Evolutionary conservation across 441 rosid genomes (phyloP).

Genomic region (Cnidoscolus chayamansa): DNA sequence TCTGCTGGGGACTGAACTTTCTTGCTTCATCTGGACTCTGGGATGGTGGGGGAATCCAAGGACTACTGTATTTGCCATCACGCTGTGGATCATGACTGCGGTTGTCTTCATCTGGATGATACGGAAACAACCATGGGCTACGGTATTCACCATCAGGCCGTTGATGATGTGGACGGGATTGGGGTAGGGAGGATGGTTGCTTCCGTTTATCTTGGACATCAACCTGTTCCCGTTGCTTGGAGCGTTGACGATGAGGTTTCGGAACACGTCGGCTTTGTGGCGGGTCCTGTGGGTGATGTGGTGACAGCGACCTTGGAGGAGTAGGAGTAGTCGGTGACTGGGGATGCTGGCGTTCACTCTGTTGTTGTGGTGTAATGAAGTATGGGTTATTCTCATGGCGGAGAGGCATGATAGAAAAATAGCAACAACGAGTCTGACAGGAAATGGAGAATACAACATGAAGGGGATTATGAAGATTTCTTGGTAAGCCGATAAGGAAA

Average conservation of each 20-base stretch:
- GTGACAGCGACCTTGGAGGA: neutral
- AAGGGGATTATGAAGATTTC: slow-evolving; percentile 28
- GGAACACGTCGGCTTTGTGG: neutral
- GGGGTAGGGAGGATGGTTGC: slow-evolving; percentile 22
- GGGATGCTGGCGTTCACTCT: slow-evolving; percentile 10
- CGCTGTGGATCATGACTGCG: slow-evolving; percentile 19
- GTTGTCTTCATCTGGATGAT: slow-evolving; percentile 5
- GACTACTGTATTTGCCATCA: slow-evolving; percentile 11
- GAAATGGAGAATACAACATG: slow-evolving; percentile 16
- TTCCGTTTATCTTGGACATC: slow-evolving; percentile 22
- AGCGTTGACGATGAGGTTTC: neutral
- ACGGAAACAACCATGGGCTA: slow-evolving; percentile 11
- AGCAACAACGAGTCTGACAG: neutral
- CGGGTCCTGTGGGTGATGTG: neutral
- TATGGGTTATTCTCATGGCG: slow-evolving; percentile 65
- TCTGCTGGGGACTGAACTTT: neutral
- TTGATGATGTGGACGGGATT: slow-evolving; percentile 10
- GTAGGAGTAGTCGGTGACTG: neutral
- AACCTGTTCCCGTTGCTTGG: neutral
- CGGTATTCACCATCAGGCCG: neutral
- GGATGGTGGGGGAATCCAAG: slow-evolving; percentile 11
- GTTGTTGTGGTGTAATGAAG: slow-evolving; percentile 24
- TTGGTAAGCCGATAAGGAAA: slow-evolving; percentile 17
- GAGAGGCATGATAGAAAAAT: slow-evolving; percentile 32
- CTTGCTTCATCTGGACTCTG: slow-evolving; percentile 23